Evolutionary conservation across 1,284 basidiomycete genomes (phyloP).

Genomic region (Boletus semigastroideus): DNA sequence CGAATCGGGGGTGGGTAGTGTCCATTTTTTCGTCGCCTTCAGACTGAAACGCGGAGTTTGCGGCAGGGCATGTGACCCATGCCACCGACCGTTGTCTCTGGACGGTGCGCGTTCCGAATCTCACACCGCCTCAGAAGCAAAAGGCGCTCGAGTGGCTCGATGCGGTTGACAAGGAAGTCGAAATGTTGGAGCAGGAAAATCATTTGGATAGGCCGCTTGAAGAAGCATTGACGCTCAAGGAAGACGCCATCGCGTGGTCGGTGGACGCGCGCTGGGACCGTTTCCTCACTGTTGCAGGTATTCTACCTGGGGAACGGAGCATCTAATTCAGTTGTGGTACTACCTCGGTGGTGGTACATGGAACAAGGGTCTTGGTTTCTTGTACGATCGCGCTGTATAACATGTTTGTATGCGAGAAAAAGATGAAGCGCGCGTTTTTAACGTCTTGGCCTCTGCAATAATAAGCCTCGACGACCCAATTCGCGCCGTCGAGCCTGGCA

Average conservation of each 20-base stretch:
- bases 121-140: conserved; percentile 10
- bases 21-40: neutral
- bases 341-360: neutral
- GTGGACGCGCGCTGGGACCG: conserved; percentile 51
- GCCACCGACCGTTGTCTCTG: conserved; percentile 58
- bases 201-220: conserved; percentile 31
- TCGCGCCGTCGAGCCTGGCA: neutral
- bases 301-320: conserved; percentile 29
- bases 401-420: too few species aligned
- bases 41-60: neutral
- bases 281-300: conserved; percentile 35
- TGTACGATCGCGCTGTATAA: too few species aligned
- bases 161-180: conserved; percentile 42
- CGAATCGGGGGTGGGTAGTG: conserved; percentile 47
- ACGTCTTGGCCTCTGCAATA: too few species aligned
- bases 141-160: conserved; percentile 34
- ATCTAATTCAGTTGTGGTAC: neutral
- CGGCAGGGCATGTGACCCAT: conserved; percentile 66
- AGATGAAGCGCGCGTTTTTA: too few species aligned
- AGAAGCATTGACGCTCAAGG: conserved; percentile 48
- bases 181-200: conserved; percentile 41
- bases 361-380: neutral
- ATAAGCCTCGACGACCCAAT: too few species aligned
- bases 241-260: conserved; percentile 53
- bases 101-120: conserved; percentile 38